Evolutionary conservation across 176 grass and related monocot genomes (phyloP).

Genomic region (Oryza longistaminata): DNA sequence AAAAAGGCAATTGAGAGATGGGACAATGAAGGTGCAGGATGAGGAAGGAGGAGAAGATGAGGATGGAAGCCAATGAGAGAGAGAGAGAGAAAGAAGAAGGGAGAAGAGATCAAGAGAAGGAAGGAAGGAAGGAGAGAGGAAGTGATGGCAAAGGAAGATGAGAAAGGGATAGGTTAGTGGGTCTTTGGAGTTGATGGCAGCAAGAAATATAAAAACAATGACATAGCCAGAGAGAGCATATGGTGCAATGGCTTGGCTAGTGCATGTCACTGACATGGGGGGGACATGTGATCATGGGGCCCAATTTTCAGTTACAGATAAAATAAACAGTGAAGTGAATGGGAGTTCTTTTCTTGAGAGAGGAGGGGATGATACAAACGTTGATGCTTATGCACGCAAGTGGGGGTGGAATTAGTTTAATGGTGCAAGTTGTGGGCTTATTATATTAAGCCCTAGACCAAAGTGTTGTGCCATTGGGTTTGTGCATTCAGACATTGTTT

Average conservation of each 20-base stretch:
- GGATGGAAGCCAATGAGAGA: slow-evolving; percentile 29
- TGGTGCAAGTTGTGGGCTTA: slow-evolving; percentile 43
- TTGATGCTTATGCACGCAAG: slow-evolving; percentile 65
- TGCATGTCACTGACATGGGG: not conserved
- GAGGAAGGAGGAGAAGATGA: not conserved
- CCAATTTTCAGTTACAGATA: not conserved
- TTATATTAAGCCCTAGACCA: slow-evolving; percentile 43
- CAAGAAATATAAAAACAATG: slow-evolving; percentile 48
- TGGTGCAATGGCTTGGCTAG: not conserved
- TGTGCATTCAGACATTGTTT: slow-evolving; percentile 20
- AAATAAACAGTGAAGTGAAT: not conserved
- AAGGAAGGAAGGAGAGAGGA: not conserved
- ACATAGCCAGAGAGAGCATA: slow-evolving; percentile 15
- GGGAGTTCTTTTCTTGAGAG: slow-evolving; percentile 41
- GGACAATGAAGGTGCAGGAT: slow-evolving; percentile 3
- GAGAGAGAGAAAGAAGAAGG: not conserved
- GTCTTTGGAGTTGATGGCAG: slow-evolving; percentile 43
- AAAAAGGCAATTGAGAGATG: not conserved
- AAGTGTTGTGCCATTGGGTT: slow-evolving; percentile 38
- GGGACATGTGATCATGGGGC: not conserved
- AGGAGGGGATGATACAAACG: slow-evolving; percentile 27
- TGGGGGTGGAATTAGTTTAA: slow-evolving; percentile 44
- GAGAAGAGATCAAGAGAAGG: slow-evolving; percentile 3
- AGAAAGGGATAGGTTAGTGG: slow-evolving; percentile 49
- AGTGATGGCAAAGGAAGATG: slow-evolving; percentile 23